These are phyloP conservation scores for Hypoxylon fuscum DNA, from an alignment of 495 filamentous ascomycete species.

Conservation along the genomic window DNA sequence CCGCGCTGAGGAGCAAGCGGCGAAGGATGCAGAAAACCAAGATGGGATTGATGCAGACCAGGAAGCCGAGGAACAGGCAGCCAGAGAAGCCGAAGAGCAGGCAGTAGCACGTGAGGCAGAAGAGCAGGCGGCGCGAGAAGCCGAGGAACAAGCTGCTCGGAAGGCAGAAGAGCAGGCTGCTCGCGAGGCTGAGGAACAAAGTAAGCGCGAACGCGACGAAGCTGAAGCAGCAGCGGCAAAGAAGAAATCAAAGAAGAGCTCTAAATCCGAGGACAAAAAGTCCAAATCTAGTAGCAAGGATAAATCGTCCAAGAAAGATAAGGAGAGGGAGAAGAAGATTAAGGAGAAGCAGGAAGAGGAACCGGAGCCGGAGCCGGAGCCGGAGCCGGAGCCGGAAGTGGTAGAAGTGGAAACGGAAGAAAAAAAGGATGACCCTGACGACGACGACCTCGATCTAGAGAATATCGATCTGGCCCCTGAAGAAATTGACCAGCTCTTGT, in stretches of 20 bases:
- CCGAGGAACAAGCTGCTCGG: conserved; percentile 44
- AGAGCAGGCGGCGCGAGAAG: conserved; percentile 44
- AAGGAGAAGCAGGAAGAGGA: conserved; percentile 21
- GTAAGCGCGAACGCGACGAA: conserved; percentile 41
- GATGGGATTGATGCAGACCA: conserved; percentile 20
- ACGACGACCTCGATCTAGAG: conserved; percentile 49
- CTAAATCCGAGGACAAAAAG: conserved; percentile 44
- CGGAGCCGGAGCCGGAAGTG: conserved; percentile 29
- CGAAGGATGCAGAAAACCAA: conserved; percentile 43
- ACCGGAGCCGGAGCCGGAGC: conserved; percentile 33
- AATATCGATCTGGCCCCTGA: conserved; percentile 52
- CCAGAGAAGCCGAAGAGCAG: conserved; percentile 43
- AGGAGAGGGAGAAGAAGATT: conserved; percentile 20
- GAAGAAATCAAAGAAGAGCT: conserved; percentile 54
- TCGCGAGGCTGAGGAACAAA: conserved; percentile 41
- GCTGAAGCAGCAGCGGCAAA: conserved; percentile 48
- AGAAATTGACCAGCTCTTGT: conserved; percentile 47
- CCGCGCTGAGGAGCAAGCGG: conserved; percentile 40
- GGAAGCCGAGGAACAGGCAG: conserved; percentile 1
- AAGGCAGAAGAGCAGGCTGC: conserved; percentile 29
- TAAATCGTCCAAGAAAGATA: conserved; percentile 36
- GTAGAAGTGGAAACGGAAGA: conserved; percentile 23
- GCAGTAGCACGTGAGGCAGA: conserved; percentile 45
- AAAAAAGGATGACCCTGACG: conserved; percentile 37
- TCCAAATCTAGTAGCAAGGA: conserved; percentile 40